Percentiles rank a stretch among this genome's conserved stretches.
These are phyloP conservation scores for Galeopsis tetrahit DNA, from an alignment of 257 asterid genomes.

Conservation along the genomic window DNA sequence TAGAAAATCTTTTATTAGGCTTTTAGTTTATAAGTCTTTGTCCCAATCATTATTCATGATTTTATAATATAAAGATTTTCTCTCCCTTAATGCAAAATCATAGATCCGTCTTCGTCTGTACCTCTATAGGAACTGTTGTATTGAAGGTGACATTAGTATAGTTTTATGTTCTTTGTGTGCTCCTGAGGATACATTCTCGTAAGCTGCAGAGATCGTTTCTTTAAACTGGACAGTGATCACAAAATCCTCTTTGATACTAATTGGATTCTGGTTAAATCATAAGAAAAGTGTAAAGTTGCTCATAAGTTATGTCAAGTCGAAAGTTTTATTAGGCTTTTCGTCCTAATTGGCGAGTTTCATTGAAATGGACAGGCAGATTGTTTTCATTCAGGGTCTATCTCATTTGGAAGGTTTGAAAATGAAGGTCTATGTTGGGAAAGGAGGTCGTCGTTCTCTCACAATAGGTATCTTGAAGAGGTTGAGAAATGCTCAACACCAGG, in stretches of 20 bases:
- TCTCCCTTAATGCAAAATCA: no score
- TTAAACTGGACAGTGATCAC: background rate
- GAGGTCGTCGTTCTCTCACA: slow-evolving; percentile 84
- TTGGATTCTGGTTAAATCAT: background rate
- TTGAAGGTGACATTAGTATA: background rate
- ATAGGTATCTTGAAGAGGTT: slow-evolving; percentile 85
- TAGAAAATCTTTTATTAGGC: background rate
- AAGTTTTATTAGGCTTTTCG: background rate
- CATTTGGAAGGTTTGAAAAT: slow-evolving; percentile 78
- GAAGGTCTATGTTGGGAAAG: slow-evolving; percentile 89
- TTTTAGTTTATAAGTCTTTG: background rate
- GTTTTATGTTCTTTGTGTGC: background rate
- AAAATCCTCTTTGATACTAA: background rate
- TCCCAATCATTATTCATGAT: background rate
- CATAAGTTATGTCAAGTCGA: background rate
- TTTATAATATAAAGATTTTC: background rate
- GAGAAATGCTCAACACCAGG: slow-evolving; percentile 88
- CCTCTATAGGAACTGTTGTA: background rate
- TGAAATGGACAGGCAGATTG: slow-evolving; percentile 59
- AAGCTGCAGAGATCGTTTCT: background rate
- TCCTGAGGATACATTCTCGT: background rate
- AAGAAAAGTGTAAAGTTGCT: background rate
- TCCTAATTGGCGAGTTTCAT: slow-evolving; percentile 22
- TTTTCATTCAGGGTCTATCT: slow-evolving; percentile 75
- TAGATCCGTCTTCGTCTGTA: background rate